phyloP scores from a whole-genome alignment of 768 basidiomycete species.

The Artomyces pyxidatus region DNA sequence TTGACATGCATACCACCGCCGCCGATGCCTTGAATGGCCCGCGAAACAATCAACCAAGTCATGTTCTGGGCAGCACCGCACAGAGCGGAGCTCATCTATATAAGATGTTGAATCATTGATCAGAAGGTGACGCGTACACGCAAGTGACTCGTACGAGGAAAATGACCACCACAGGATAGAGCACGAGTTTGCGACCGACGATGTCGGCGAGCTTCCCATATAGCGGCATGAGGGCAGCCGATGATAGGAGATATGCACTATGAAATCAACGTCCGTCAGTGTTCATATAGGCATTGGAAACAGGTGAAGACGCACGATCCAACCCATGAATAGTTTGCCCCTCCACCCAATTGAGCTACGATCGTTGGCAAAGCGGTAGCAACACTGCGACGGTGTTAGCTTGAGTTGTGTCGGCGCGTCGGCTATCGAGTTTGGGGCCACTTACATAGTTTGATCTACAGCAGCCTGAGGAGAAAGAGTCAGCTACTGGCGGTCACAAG shows the following conservation, averaged over 20 bases:
- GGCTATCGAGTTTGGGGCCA: neutral
- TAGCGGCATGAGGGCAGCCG: constrained; percentile 19
- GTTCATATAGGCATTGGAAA: neutral
- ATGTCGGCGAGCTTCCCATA: constrained; percentile 27
- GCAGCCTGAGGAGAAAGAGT: constrained; percentile 28
- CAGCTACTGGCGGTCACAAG: neutral
- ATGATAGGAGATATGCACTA: constrained; percentile 23
- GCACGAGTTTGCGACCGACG: constrained; percentile 29
- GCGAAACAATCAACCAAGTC: constrained; percentile 32
- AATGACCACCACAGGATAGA: constrained; percentile 28
- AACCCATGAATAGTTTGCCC: constrained; percentile 63
- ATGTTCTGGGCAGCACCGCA: constrained; percentile 38
- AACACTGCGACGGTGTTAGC: constrained; percentile 44
- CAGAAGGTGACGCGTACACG: neutral
- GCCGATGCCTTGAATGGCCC: constrained; percentile 37
- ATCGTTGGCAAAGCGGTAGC: constrained; percentile 75
- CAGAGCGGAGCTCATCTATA: constrained; percentile 29
- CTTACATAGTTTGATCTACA: constrained; percentile 45
- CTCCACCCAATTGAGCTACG: constrained; percentile 54
- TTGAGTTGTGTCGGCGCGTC: constrained; percentile 1
- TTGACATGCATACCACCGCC: constrained; percentile 25
- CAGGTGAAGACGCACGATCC: constrained; percentile 39
- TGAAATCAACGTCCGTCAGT: neutral
- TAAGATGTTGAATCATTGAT: no score
- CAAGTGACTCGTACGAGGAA: constrained; percentile 24